Evolutionary conservation across 495 filamentous ascomycete genomes (phyloP), one percentile per base, ranked within the genome.

Genomic region (Darksidea phi): DNA sequence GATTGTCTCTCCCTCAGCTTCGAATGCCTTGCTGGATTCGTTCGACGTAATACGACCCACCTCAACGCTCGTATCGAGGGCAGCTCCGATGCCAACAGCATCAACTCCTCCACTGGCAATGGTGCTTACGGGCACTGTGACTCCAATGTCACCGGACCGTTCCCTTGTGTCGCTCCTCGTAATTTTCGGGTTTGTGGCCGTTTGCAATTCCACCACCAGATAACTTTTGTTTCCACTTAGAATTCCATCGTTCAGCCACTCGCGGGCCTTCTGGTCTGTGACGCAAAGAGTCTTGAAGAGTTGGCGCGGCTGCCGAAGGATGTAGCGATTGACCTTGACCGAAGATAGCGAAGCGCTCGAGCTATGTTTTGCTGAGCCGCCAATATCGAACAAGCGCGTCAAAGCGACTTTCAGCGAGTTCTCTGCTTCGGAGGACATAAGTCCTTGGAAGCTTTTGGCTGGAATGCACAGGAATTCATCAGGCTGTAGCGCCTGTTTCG

Each of bases 171-270:
- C 34, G 20, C 34, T 42, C 0, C 20, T 0, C 7, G 48, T 38
- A 11, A 60, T 0, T 25, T n/a, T 60, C 15, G 48, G 11, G 34
- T 60, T 34, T 1, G 12, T 12, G 6, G 57, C 57, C 10, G 48
- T 60, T 23, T 60, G 57, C 28, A 60, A 10, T 17, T 60, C 57
- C 13, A 60, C 57, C 8, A 60, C 38, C 4, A 60, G 48, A 23
- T 60, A 60, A 23, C 57, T 60, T 41, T 60, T 60, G 12, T 20
- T 42, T 13, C 28, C 32, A 4, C 26, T n/a, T 28, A 41, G 26
- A 26, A 60, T 60, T 0, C 57, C 48, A 34, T 53, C 57, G 21
- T 41, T 54, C 5, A 60, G 37, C 57, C 57, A 60, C n/a, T 54
- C n/a, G 13, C 48, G 57, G 17, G 57, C 57, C 20, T 42, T 43